Evolutionary conservation across 1,284 basidiomycete genomes (phyloP).

Genomic region (Inonotus hispidus): DNA sequence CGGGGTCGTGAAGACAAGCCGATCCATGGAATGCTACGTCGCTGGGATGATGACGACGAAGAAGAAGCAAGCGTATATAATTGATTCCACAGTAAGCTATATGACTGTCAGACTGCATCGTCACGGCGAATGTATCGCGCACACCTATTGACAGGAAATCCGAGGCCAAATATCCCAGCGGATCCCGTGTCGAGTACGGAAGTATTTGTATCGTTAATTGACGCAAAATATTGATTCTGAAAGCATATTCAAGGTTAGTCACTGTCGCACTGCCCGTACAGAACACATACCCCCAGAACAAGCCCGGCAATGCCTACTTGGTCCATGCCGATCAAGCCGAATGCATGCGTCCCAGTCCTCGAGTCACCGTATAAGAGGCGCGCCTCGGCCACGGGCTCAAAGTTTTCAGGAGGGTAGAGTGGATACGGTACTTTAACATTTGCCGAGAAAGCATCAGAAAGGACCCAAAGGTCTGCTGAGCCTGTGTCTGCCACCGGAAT

Average conservation of each 20-base stretch:
- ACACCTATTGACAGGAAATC: conserved; percentile 51
- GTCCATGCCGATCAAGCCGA: conserved; percentile 44
- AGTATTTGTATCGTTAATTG: conserved; percentile 51
- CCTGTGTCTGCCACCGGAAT: conserved; percentile 40
- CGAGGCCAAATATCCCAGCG: conserved; percentile 52
- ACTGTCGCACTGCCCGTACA: not conserved
- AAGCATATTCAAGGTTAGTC: not conserved
- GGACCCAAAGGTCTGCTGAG: conserved; percentile 54
- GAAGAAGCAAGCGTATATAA: not conserved
- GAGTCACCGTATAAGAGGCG: conserved; percentile 51
- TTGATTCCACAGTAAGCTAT: conserved; percentile 13
- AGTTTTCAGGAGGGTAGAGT: conserved; percentile 6
- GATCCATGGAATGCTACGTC: not conserved
- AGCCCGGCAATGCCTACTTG: conserved; percentile 40
- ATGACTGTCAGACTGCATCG: not conserved
- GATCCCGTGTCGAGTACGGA: conserved; percentile 38
- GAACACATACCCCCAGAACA: conserved; percentile 23
- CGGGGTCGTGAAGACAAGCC: not conserved
- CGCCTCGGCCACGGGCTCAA: conserved; percentile 25
- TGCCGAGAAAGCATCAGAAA: conserved; percentile 39
- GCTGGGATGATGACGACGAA: not conserved
- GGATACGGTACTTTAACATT: conserved; percentile 38
- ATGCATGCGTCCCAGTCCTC: conserved; percentile 45
- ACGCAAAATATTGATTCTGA: conserved; percentile 42
- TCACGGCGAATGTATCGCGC: not conserved